phyloP scores from a whole-genome alignment of 2,329 filamentous ascomycete species.

The Diatrype stigma region DNA sequence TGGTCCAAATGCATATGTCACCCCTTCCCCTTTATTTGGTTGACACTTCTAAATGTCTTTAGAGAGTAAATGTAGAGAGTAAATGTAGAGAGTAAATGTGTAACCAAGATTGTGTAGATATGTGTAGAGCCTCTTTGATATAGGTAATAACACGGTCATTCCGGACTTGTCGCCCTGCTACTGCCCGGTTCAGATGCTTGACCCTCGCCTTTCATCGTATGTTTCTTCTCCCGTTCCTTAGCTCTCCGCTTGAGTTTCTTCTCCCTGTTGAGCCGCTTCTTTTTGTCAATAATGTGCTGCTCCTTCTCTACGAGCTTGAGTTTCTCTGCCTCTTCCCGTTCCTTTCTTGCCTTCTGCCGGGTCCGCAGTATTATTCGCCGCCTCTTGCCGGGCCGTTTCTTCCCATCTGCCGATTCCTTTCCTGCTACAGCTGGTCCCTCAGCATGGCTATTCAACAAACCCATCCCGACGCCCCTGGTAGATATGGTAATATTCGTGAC shows the following conservation, averaged over 20 bases:
- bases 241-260: conserved; percentile 56
- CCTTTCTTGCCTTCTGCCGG: conserved; percentile 37
- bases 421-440: not conserved
- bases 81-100: no score
- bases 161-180: conserved; percentile 1
- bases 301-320: conserved; percentile 46
- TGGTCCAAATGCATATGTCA: no score
- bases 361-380: conserved; percentile 48
- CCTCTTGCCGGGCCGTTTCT: conserved; percentile 54
- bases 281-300: conserved; percentile 55
- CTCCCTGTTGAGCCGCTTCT: conserved; percentile 55
- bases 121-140: no score
- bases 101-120: no score
- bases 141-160: no score
- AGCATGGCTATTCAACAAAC: conserved; percentile 4
- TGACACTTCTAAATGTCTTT: no score
- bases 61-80: no score
- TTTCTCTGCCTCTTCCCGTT: conserved; percentile 35
- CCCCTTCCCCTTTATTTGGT: no score
- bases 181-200: conserved; percentile 12
- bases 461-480: conserved; percentile 17
- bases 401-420: conserved; percentile 18
- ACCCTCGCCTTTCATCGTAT: conserved; percentile 18
- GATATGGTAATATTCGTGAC: conserved; percentile 42
- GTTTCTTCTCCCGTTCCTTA: conserved; percentile 54